A percentile compares a stretch with the other conserved stretches of the same genome.
Evolutionary conservation across 345 rosid species (phyloP).

Genomic region (Bruguiera gymnorhiza): DNA sequence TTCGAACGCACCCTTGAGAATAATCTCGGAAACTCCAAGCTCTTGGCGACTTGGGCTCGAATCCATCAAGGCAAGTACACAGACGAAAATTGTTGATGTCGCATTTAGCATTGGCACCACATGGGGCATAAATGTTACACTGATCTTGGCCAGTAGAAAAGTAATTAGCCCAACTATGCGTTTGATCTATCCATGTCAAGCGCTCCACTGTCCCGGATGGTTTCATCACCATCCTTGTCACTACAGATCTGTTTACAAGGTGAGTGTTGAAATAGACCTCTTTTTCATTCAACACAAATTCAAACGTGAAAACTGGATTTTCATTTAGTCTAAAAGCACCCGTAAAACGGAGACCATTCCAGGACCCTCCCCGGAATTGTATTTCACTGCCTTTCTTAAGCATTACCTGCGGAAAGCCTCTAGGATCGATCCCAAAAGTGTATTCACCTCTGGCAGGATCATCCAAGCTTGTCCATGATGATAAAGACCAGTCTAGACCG

Average conservation of each 20-base stretch:
- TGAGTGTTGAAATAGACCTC: slow-evolving; percentile 10
- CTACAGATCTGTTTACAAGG: slow-evolving; percentile 10
- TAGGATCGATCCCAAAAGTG: slow-evolving; percentile 12
- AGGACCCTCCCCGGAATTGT: slow-evolving; percentile 20
- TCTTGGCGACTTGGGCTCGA: slow-evolving; percentile 10
- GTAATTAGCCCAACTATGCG: slow-evolving; percentile 17
- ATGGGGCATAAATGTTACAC: slow-evolving; percentile 5
- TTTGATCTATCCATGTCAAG: slow-evolving; percentile 16
- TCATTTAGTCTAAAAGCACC: not conserved
- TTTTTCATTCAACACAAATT: slow-evolving; percentile 15
- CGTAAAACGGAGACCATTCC: slow-evolving; percentile 29
- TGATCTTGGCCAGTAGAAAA: slow-evolving; percentile 7
- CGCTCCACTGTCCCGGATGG: slow-evolving; percentile 14
- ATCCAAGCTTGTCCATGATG: slow-evolving; percentile 21
- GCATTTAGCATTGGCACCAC: slow-evolving; percentile 22
- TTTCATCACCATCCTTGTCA: slow-evolving; percentile 12
- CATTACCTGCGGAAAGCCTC: slow-evolving; percentile 11
- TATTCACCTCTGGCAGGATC: slow-evolving; percentile 24
- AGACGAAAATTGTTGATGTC: not conserved
- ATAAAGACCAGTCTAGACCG: slow-evolving; percentile 15
- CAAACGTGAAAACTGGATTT: slow-evolving; percentile 9
- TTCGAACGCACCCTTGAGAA: slow-evolving; percentile 14
- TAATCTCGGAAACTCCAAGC: slow-evolving; percentile 23
- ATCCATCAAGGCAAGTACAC: slow-evolving; percentile 26
- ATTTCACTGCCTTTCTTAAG: not conserved